phyloP scores from a whole-genome alignment of 495 filamentous ascomycete species.

The Aspergillus sclerotiicarbonarius region DNA sequence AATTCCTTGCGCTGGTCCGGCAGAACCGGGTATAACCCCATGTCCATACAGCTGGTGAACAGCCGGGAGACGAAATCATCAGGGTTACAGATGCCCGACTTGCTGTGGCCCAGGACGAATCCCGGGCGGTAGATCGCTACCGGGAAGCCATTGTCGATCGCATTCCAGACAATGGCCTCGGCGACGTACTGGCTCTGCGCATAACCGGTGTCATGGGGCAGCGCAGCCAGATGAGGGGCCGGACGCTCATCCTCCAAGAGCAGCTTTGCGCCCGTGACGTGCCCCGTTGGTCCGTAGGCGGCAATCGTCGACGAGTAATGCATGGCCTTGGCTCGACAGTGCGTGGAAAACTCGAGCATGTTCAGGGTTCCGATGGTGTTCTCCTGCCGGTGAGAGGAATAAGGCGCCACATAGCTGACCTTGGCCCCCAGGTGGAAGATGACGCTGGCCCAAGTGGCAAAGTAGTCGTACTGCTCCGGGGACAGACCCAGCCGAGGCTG shows the following conservation, averaged over 20 bases:
- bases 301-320: conserved; percentile 22
- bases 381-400: conserved; percentile 14
- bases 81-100: conserved; percentile 13
- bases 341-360: conserved; percentile 12
- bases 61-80: conserved; percentile 20
- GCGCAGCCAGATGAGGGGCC: background rate
- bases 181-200: conserved; percentile 19
- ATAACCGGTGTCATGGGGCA: conserved; percentile 13
- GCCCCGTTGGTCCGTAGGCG: conserved; percentile 9
- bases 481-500: conserved; percentile 7
- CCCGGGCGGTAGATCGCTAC: conserved; percentile 18
- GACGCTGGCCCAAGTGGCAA: conserved; percentile 15
- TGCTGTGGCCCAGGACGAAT: conserved; percentile 12
- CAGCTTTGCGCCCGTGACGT: background rate
- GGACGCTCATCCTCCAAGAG: conserved; percentile 14
- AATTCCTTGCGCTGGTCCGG: conserved; percentile 12
- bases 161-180: conserved; percentile 15
- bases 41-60: conserved; percentile 6
- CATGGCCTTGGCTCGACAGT: conserved; percentile 8
- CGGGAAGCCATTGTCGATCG: conserved; percentile 13
- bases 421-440: conserved; percentile 19
- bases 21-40: conserved; percentile 12
- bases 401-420: conserved; percentile 16
- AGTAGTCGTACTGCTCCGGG: conserved; percentile 1
- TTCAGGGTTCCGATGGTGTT: conserved; percentile 15